A percentile compares a stretch with the other conserved stretches of the same genome.
Evolutionary conservation across 2,329 filamentous ascomycete species (phyloP).

Genomic region (Curvularia sp.): DNA sequence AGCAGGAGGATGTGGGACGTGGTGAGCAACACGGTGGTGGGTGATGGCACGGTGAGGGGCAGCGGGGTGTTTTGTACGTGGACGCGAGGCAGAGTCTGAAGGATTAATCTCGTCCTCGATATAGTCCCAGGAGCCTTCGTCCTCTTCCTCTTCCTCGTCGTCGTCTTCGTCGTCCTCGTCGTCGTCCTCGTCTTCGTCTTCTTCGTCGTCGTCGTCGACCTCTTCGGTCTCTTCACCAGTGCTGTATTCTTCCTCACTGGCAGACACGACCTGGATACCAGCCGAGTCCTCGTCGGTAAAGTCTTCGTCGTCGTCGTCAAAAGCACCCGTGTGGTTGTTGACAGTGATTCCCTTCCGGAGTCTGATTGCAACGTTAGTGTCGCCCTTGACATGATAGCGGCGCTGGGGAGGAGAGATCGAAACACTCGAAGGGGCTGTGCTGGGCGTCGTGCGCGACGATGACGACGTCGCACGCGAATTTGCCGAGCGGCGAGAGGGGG

Average conservation of each 20-base stretch:
- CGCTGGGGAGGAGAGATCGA: conserved; percentile 34
- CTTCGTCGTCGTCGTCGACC: conserved; percentile 30
- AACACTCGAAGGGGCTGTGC: conserved; percentile 39
- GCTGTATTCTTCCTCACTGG: conserved; percentile 44
- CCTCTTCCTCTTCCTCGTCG: conserved; percentile 28
- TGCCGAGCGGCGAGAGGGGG: conserved; percentile 35
- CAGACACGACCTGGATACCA: conserved; percentile 42
- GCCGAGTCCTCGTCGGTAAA: conserved; percentile 42
- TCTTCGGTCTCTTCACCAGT: conserved; percentile 38
- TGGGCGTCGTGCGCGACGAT: conserved; percentile 33
- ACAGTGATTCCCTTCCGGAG: conserved; percentile 50
- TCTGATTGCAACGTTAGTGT: conserved; percentile 50
- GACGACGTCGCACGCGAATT: conserved; percentile 35
- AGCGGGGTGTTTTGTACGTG: conserved; percentile 35
- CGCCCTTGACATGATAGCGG: conserved; percentile 33
- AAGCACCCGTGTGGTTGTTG: conserved; percentile 47
- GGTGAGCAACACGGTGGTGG: conserved; percentile 36
- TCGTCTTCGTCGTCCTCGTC: conserved; percentile 42
- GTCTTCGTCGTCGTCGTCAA: conserved; percentile 36
- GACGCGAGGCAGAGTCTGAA: conserved; percentile 58
- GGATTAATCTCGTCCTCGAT: conserved; percentile 54
- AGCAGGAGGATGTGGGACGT: conserved; percentile 34
- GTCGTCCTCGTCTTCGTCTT: conserved; percentile 27
- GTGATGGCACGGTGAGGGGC: conserved; percentile 30
- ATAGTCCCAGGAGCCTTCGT: conserved; percentile 41